A percentile compares a stretch with the other conserved stretches of the same genome.
Evolutionary conservation across 2,329 filamentous ascomycete species (phyloP).

Genomic region (Beauveria medogensis): DNA sequence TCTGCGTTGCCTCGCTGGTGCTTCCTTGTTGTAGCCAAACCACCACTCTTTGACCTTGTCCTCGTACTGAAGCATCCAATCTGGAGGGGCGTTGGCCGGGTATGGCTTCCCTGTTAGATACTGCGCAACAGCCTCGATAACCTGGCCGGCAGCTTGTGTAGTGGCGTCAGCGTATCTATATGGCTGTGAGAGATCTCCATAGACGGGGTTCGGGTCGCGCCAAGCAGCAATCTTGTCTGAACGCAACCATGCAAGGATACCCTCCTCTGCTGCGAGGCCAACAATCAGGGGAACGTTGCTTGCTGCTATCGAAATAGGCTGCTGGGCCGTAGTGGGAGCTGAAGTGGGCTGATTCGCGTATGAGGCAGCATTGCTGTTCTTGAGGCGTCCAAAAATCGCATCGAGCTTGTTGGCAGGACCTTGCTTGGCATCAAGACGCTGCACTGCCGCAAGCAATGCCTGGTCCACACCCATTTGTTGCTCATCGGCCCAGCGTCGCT

Average conservation of each 20-base stretch:
- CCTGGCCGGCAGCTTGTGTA: conserved; percentile 34
- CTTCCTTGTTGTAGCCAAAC: conserved; percentile 37
- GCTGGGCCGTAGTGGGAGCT: background rate
- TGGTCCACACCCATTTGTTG: conserved; percentile 35
- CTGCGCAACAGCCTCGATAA: conserved; percentile 34
- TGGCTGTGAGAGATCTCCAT: conserved; percentile 23
- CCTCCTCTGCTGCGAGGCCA: conserved; percentile 30
- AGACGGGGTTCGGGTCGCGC: conserved; percentile 31
- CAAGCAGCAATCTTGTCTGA: conserved; percentile 38
- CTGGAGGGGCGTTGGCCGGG: conserved; percentile 43
- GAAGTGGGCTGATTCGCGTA: background rate
- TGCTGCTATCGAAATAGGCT: background rate
- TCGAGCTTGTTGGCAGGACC: conserved; percentile 30
- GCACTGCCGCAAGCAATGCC: conserved; percentile 34
- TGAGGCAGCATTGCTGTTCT: conserved; percentile 14
- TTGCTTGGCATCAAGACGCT: conserved; percentile 33
- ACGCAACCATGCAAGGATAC: conserved; percentile 34
- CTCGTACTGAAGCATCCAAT: conserved; percentile 40
- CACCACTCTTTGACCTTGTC: conserved; percentile 46
- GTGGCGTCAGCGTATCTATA: conserved; percentile 35
- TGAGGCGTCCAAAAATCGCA: conserved; percentile 31
- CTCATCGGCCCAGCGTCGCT: conserved; percentile 40
- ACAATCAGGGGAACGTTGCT: conserved; percentile 23
- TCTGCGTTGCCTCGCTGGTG: conserved; percentile 29
- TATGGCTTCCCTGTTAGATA: conserved; percentile 37